phyloP scores from a whole-genome alignment of 441 rosid species.

The Adansonia rubrostipa region DNA sequence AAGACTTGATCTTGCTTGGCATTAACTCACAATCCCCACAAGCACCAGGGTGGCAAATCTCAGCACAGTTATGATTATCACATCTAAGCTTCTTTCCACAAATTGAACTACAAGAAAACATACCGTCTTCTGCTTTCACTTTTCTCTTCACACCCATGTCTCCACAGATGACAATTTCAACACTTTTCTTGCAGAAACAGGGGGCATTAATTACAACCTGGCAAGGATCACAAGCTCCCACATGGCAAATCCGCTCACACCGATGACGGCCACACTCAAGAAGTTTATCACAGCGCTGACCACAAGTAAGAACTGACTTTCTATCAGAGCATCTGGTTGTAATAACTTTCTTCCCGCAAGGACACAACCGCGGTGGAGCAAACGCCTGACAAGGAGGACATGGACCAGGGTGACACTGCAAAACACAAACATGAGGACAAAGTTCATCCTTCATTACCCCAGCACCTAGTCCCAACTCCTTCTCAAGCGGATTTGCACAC shows the following conservation, averaged over 20 bases:
- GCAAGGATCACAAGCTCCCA: constrained; percentile 90
- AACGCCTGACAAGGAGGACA: constrained; percentile 98
- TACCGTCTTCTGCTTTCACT: constrained; percentile 72
- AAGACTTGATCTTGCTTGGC: constrained; percentile 72
- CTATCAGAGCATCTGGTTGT: constrained; percentile 94
- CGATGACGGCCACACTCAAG: constrained; percentile 80
- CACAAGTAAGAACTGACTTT: constrained; percentile 76
- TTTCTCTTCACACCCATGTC: constrained; percentile 86
- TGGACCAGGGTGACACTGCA: constrained; percentile 99
- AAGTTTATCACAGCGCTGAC: constrained; percentile 77
- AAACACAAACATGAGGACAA: constrained; percentile 91
- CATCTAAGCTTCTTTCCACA: constrained; percentile 74
- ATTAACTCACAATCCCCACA: constrained; percentile 79
- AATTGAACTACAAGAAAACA: constrained; percentile 66
- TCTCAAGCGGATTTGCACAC: constrained; percentile 92
- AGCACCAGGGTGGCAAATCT: constrained; percentile 85
- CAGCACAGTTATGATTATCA: constrained; percentile 71
- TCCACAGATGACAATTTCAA: constrained; percentile 79
- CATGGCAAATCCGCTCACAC: constrained; percentile 75
- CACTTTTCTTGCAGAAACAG: constrained; percentile 85
- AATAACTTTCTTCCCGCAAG: constrained; percentile 84
- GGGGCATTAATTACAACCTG: constrained; percentile 65
- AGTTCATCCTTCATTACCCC: constrained; percentile 56
- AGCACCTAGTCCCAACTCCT: constrained; percentile 38
- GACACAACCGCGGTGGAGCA: constrained; percentile 81